phyloP scores from a whole-genome alignment of 116 monocot genomes.

The Posidonia oceanica region DNA sequence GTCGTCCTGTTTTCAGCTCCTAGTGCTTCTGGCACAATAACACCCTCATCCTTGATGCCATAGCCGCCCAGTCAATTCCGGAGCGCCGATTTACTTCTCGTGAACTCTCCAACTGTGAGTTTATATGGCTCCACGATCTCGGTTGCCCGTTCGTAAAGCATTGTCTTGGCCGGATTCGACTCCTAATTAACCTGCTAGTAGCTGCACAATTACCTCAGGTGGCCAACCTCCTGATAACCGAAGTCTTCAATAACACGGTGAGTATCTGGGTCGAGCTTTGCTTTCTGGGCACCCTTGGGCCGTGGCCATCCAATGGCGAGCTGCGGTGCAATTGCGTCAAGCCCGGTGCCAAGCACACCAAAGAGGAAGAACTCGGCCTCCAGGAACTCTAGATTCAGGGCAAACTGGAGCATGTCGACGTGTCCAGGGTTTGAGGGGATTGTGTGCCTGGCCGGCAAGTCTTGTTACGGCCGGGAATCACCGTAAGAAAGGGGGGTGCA shows the following conservation, averaged over 20 bases:
- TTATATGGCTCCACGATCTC: too few relatives aligned
- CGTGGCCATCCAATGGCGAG: conserved; percentile 22
- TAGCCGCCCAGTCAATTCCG: too few relatives aligned
- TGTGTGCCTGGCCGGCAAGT: background rate
- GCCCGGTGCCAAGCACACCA: conserved; percentile 23
- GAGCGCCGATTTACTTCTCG: too few relatives aligned
- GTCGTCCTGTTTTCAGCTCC: too few relatives aligned
- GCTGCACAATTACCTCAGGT: background rate
- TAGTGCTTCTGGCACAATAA: too few relatives aligned
- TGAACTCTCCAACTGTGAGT: too few relatives aligned
- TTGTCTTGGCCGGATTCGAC: too few relatives aligned
- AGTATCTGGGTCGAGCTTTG: conserved; percentile 24
- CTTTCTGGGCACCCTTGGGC: conserved; percentile 31
- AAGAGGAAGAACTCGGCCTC: conserved; percentile 45
- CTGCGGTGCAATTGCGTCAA: conserved; percentile 26
- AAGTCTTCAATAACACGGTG: conserved; percentile 10
- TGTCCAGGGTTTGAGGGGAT: conserved; percentile 10
- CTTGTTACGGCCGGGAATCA: background rate
- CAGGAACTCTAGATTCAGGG: conserved; percentile 44
- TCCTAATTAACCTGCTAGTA: too few relatives aligned
- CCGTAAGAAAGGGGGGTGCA: background rate
- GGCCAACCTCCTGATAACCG: conserved; percentile 10
- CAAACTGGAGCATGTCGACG: conserved; percentile 37
- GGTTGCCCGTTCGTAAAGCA: too few relatives aligned
- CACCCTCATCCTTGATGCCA: too few relatives aligned